Conservation (phyloP, 2,329 filamentous ascomycete genomes). For the Xylaria sp. region DNA sequence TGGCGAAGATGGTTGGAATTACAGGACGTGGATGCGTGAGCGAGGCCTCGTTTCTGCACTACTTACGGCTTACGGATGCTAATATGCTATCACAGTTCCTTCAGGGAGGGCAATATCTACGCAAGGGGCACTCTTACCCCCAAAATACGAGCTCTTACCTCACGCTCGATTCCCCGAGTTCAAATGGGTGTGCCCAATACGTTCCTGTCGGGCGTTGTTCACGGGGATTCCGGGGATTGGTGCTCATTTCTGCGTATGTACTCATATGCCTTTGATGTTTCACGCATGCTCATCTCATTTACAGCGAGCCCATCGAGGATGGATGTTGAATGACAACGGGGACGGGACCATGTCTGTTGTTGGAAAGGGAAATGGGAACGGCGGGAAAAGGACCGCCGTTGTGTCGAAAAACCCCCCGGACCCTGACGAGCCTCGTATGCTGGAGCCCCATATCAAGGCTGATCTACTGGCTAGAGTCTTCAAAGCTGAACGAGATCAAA, state of each 20-base stretch:
- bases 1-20: slow-evolving; percentile 7
- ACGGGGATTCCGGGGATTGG: slow-evolving; percentile 19
- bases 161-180: slow-evolving; percentile 21
- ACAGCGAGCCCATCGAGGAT: slow-evolving; percentile 23
- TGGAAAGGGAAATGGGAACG: slow-evolving; percentile 3
- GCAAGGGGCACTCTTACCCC: slow-evolving; percentile 39
- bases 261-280: background rate
- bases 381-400: slow-evolving; percentile 16
- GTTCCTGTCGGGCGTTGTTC: slow-evolving; percentile 40
- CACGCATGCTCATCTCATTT: slow-evolving; percentile 1
- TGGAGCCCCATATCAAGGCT: slow-evolving; percentile 9
- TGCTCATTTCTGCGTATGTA: slow-evolving; percentile 27
- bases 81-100: slow-evolving; percentile 5
- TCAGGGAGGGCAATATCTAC: slow-evolving; percentile 10
- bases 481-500: background rate
- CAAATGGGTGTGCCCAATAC: slow-evolving; percentile 42
- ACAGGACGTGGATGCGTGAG: slow-evolving; percentile 15
- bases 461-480: background rate
- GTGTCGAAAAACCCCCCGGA: slow-evolving; percentile 30
- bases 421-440: slow-evolving; percentile 26
- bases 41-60: background rate
- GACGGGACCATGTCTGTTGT: slow-evolving; percentile 44
- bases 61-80: background rate
- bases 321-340: slow-evolving; percentile 43
- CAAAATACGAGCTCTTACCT: slow-evolving; percentile 34